Evolutionary conservation across 1,284 basidiomycete genomes (phyloP).

Genomic region (Cystobasidiaceae sp.): DNA sequence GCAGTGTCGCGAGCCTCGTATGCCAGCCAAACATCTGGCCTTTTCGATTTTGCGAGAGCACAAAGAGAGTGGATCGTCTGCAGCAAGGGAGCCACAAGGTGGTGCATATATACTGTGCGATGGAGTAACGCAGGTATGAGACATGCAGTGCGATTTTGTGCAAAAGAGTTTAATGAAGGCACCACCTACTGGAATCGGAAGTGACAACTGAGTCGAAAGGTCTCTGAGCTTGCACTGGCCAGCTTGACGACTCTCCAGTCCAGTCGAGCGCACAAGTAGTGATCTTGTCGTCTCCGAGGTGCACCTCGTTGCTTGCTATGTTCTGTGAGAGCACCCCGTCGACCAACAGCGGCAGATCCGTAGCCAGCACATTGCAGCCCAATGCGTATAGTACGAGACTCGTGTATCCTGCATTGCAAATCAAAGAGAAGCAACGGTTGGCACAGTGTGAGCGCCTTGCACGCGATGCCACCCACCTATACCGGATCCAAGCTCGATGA

Average conservation of each 20-base stretch:
- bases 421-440: background rate
- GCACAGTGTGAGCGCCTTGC: background rate
- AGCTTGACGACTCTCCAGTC: background rate
- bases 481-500: conserved; percentile 75
- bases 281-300: background rate
- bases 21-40: conserved; percentile 16
- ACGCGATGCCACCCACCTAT: conserved; percentile 53
- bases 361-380: conserved; percentile 71
- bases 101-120: conserved; percentile 5
- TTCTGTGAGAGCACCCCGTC: conserved; percentile 63
- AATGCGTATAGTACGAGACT: conserved; percentile 61
- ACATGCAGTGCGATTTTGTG: background rate
- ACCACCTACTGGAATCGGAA: conserved; percentile 61
- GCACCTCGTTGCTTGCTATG: conserved; percentile 53
- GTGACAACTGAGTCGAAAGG: conserved; percentile 73
- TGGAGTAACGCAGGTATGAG: background rate
- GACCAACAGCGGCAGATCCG: conserved; percentile 68
- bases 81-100: conserved; percentile 10
- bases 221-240: background rate
- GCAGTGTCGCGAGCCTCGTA: conserved; percentile 28
- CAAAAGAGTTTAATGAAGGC: background rate
- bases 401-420: conserved; percentile 37
- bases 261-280: background rate
- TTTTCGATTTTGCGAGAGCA: background rate
- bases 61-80: background rate